phyloP scores from a whole-genome alignment of 805 yeast species.

The Metschnikowia lunata region DNA sequence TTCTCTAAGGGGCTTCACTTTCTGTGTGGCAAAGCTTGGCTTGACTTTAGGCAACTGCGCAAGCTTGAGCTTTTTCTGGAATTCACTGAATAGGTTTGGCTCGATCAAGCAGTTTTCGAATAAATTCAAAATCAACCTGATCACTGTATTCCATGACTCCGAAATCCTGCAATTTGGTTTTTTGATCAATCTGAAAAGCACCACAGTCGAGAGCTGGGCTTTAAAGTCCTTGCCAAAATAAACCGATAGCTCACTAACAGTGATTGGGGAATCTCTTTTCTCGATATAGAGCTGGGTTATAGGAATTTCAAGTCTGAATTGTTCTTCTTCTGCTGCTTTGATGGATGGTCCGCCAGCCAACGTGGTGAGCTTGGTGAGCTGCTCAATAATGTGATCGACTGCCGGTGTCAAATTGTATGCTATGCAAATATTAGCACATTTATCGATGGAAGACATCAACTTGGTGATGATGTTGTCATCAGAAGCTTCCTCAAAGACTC shows the following conservation, averaged over 20 bases:
- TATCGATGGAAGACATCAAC: slow-evolving; percentile 84
- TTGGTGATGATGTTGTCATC: slow-evolving; percentile 87
- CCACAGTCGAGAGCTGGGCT: slow-evolving; percentile 85
- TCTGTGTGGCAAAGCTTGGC: slow-evolving; percentile 62
- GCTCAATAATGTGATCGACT: slow-evolving; percentile 63
- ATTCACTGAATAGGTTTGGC: slow-evolving; percentile 56
- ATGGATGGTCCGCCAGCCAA: slow-evolving; percentile 42
- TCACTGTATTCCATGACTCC: slow-evolving; percentile 56
- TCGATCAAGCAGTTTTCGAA: slow-evolving; percentile 69
- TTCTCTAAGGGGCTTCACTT: slow-evolving; percentile 63
- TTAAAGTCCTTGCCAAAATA: slow-evolving; percentile 86
- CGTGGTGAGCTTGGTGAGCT: slow-evolving; percentile 65
- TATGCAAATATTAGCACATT: slow-evolving; percentile 72
- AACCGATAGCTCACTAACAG: slow-evolving; percentile 77
- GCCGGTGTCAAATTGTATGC: slow-evolving; percentile 52
- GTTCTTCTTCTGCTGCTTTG: slow-evolving; percentile 13
- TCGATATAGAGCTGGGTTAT: slow-evolving; percentile 41
- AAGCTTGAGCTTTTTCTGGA: slow-evolving; percentile 55
- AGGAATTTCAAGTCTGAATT: slow-evolving; percentile 32
- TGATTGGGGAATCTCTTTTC: slow-evolving; percentile 52
- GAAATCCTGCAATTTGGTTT: slow-evolving; percentile 50
- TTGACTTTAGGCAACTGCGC: slow-evolving; percentile 54
- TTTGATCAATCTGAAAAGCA: slow-evolving; percentile 71
- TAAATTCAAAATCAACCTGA: slow-evolving; percentile 57
- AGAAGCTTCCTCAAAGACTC: slow-evolving; percentile 79